A percentile compares a stretch with the other conserved stretches of the same genome.
These are phyloP conservation scores for Colletotrichum tanaceti DNA, from an alignment of 2,329 filamentous ascomycete genomes.

Conservation along the genomic window DNA sequence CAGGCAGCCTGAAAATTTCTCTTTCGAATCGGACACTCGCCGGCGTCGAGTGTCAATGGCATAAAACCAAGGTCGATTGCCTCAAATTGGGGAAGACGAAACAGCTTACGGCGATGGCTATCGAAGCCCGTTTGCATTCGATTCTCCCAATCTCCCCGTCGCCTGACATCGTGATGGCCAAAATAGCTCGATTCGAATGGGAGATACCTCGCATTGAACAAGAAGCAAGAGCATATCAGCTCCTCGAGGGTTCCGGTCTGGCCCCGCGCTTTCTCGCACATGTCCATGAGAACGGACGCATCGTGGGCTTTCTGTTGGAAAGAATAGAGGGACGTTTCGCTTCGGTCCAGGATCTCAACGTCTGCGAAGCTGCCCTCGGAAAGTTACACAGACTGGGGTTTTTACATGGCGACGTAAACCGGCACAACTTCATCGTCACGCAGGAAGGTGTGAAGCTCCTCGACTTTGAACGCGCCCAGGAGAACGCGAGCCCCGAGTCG, in stretches of 20 bases:
- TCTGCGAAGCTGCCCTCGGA: slow-evolving; percentile 46
- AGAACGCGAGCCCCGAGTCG: slow-evolving; percentile 43
- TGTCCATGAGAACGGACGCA: slow-evolving; percentile 49
- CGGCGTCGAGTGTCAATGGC: too few relatives aligned
- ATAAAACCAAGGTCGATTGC: too few relatives aligned
- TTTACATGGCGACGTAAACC: slow-evolving; percentile 52
- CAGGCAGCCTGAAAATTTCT: too few relatives aligned
- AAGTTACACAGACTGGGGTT: slow-evolving; percentile 47
- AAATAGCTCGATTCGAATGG: slow-evolving; percentile 51
- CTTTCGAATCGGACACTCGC: too few relatives aligned
- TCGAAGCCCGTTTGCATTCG: slow-evolving; percentile 43
- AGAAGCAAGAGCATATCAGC: slow-evolving; percentile 48
- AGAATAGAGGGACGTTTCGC: slow-evolving; percentile 49
- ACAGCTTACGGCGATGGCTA: slow-evolving; percentile 45
- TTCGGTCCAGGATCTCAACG: slow-evolving; percentile 44
- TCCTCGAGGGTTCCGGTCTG: slow-evolving; percentile 46
- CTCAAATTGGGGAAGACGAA: slow-evolving; percentile 43
- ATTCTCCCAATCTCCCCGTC: slow-evolving; percentile 35
- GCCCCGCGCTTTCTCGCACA: slow-evolving; percentile 52
- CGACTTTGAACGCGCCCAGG: slow-evolving; percentile 48
- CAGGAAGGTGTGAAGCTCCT: slow-evolving; percentile 46
- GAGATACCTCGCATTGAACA: slow-evolving; percentile 49
- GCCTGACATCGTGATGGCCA: slow-evolving; percentile 44
- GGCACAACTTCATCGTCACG: slow-evolving; percentile 52
- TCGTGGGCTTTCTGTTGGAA: slow-evolving; percentile 51